These are phyloP conservation scores for Globisporangium spinosum DNA, from an alignment of 352 stramenopile species.

Conservation along the genomic window DNA sequence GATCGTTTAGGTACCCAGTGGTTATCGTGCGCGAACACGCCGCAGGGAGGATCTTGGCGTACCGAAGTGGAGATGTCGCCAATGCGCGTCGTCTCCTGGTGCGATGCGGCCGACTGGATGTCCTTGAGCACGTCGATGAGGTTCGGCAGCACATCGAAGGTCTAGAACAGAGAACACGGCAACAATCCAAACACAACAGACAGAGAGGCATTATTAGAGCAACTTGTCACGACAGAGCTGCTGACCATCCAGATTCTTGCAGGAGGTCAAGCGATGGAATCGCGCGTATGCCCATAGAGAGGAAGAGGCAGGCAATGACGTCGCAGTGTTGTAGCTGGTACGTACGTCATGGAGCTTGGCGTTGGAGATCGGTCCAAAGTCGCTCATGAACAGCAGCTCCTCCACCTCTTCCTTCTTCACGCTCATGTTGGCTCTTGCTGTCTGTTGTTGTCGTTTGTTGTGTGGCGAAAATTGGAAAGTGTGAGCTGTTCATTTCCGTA, in stretches of 20 bases:
- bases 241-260: no score
- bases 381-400: slow-evolving; percentile 34
- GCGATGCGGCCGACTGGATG: slow-evolving; percentile 66
- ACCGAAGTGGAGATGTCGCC: slow-evolving; percentile 81
- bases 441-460: background rate
- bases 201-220: background rate
- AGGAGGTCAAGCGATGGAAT: no score
- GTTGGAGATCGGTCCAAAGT: slow-evolving; percentile 52
- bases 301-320: background rate
- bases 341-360: slow-evolving; percentile 64
- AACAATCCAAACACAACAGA: background rate
- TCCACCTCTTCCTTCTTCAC: slow-evolving; percentile 26
- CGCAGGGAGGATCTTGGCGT: slow-evolving; percentile 1
- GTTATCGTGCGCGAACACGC: background rate
- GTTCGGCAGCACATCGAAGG: slow-evolving; percentile 76
- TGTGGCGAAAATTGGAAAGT: background rate
- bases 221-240: background rate
- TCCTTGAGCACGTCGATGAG: slow-evolving; percentile 87
- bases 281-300: background rate
- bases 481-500: slow-evolving; percentile 8
- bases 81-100: slow-evolving; percentile 71
- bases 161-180: slow-evolving; percentile 23
- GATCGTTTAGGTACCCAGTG: background rate
- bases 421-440: slow-evolving; percentile 23
- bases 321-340: background rate